A percentile compares a stretch with the other conserved stretches of the same genome.
phyloP scores from a whole-genome alignment of 1,284 basidiomycete genomes.

The Filobasidium uniguttulatum region DNA sequence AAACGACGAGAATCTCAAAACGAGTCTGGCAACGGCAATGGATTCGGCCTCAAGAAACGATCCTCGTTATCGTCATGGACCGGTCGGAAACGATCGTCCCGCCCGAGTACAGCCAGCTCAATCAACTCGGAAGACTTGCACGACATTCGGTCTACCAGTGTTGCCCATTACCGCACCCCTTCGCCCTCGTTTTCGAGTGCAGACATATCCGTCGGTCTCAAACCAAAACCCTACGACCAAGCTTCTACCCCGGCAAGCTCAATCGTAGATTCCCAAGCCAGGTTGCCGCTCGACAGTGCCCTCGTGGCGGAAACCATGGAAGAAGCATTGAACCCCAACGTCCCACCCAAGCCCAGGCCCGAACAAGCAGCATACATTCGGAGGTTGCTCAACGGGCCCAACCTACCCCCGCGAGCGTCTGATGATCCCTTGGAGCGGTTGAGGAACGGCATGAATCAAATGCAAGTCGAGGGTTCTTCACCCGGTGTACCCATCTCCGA shows the following conservation, averaged over 20 bases:
- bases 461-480: not conserved
- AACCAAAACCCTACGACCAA: not conserved
- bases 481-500: not conserved
- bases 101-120: conserved; percentile 6
- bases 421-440: conserved; percentile 13
- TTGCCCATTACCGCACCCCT: conserved; percentile 6
- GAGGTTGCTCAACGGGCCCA: conserved; percentile 30
- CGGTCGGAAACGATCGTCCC: conserved; percentile 2
- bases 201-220: not conserved
- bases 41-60: conserved; percentile 4
- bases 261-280: not conserved
- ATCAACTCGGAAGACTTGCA: conserved; percentile 3
- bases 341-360: conserved; percentile 24
- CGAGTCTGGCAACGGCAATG: not conserved
- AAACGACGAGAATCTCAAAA: not conserved
- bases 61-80: conserved; percentile 11
- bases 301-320: conserved; percentile 1
- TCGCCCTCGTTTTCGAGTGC: not conserved
- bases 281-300: not conserved
- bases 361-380: conserved; percentile 38
- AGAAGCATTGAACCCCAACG: conserved; percentile 5
- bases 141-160: not conserved
- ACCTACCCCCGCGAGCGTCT: conserved; percentile 5
- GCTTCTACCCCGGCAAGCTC: not conserved
- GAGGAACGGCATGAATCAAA: conserved; percentile 9